Evolutionary conservation across 352 stramenopile genomes (phyloP).

Genomic region (Globisporangium solare): DNA sequence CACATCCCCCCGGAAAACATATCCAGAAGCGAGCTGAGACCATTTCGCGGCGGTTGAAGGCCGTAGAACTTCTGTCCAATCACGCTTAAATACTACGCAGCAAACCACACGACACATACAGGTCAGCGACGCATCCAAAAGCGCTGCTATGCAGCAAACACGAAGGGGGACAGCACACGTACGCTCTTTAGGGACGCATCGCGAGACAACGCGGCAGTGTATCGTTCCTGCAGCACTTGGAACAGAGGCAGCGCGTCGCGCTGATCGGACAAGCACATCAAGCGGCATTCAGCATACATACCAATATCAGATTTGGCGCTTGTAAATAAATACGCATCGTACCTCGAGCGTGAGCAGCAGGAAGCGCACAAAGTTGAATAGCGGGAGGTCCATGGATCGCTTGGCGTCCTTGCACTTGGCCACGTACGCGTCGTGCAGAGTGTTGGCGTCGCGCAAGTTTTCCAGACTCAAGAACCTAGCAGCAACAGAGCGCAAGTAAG

Average conservation of each 20-base stretch:
- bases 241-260: constrained; percentile 81
- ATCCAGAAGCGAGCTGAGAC: constrained; percentile 76
- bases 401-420: constrained; percentile 36
- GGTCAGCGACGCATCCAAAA: constrained; percentile 2
- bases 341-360: constrained; percentile 83
- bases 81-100: constrained; percentile 73
- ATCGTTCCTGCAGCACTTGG: constrained; percentile 84
- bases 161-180: constrained; percentile 18
- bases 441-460: constrained; percentile 85
- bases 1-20: constrained; percentile 83
- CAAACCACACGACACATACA: constrained; percentile 11
- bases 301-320: too few species aligned
- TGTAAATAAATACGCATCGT: constrained; percentile 7
- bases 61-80: constrained; percentile 87
- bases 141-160: too few species aligned
- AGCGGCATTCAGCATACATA: too few species aligned
- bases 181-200: constrained; percentile 76
- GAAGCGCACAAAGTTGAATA: constrained; percentile 84
- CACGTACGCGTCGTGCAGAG: constrained; percentile 66
- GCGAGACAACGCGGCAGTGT: constrained; percentile 63
- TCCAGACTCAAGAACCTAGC: constrained; percentile 71
- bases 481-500: neutral
- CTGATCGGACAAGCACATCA: constrained; percentile 19
- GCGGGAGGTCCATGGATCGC: constrained; percentile 53
- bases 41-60: constrained; percentile 69